Evolutionary conservation across 2,329 filamentous ascomycete genomes (phyloP).

Genomic region (Alternaria gaisen): DNA sequence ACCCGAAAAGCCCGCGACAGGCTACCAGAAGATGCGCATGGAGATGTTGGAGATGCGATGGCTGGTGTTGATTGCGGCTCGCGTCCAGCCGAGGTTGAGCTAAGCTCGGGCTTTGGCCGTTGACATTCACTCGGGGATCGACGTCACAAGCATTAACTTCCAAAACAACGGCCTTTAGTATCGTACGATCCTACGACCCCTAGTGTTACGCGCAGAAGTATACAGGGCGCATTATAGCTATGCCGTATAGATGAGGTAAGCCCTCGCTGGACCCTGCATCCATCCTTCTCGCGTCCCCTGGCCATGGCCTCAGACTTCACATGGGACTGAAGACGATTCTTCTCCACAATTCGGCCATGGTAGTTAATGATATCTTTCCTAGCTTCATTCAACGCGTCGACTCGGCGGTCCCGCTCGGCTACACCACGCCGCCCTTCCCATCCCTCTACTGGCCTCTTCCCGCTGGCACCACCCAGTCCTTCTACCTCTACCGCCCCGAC

Average conservation of each 20-base stretch:
- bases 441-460: constrained; percentile 80
- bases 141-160: constrained; percentile 23
- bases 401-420: constrained; percentile 63
- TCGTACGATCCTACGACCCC: neutral
- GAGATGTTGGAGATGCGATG: constrained; percentile 7
- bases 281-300: neutral
- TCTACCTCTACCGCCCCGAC: constrained; percentile 74
- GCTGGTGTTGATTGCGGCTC: constrained; percentile 31
- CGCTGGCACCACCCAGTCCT: constrained; percentile 63
- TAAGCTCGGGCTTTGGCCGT: constrained; percentile 26
- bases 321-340: neutral
- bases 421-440: constrained; percentile 77
- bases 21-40: constrained; percentile 11
- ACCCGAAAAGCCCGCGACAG: constrained; percentile 10
- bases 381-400: constrained; percentile 58
- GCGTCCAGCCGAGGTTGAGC: constrained; percentile 41
- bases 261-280: neutral
- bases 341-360: neutral
- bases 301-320: neutral
- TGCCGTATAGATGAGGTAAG: constrained; percentile 47
- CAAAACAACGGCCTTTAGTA: constrained; percentile 3
- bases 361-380: constrained; percentile 21
- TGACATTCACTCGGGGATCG: constrained; percentile 19
- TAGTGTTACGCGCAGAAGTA: constrained; percentile 2
- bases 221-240: constrained; percentile 12